Base-by-base conservation (phyloP, 768 basidiomycete species). In the Dioszegia hungarica region DNA sequence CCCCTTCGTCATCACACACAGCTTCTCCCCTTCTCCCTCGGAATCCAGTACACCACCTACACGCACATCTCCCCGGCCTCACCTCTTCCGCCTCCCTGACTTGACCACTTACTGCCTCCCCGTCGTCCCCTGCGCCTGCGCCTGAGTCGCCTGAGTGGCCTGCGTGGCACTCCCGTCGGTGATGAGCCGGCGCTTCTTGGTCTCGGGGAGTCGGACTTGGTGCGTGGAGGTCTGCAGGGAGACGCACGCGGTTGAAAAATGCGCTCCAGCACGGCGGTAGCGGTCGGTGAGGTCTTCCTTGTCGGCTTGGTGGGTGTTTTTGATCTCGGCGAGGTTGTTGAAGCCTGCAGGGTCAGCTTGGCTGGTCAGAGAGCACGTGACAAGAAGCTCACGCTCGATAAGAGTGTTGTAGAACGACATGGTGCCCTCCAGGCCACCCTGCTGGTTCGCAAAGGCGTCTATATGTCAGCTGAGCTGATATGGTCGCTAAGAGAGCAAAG, bases 201-300 rank as follows among this genome's bases (percentile, higher is more conserved):
- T 22, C 27, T 51, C 49, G 8, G 49, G 34, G 15, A 51, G 49
- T n/a, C 25, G 19, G 49, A 51, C 49, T 19, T 51, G 49, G 36
- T 37, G 29, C 36, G 54, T 55, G 33, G 54, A 45, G 24, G 44
- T 19, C 20, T 55, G 54, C 1, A 55, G 44, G 25, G 14, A 34
- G 41, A 45, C 44, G 54, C 54, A 55, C 43, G 45, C 43, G 19
- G 43, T 36, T 33, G 54, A 55, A 2, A 55, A 34, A 3, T 19
- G 22, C 5, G 29, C 41, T 2, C 54, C 54, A 8, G 54, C 44
- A 3, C 43, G 44, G 27, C 34, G 40, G 34, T 45, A 55, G 34
- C 54, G 17, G 19, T 44, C 36, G 19, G 54, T 55, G 11, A 45
- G 34, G 20, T 38, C 43, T 28, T 45, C 33, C 17, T 45, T 47